A percentile compares a stretch with the other conserved stretches of the same genome.
phyloP scores from a whole-genome alignment of 805 yeast genomes.

The Wickerhamiella brachini region DNA sequence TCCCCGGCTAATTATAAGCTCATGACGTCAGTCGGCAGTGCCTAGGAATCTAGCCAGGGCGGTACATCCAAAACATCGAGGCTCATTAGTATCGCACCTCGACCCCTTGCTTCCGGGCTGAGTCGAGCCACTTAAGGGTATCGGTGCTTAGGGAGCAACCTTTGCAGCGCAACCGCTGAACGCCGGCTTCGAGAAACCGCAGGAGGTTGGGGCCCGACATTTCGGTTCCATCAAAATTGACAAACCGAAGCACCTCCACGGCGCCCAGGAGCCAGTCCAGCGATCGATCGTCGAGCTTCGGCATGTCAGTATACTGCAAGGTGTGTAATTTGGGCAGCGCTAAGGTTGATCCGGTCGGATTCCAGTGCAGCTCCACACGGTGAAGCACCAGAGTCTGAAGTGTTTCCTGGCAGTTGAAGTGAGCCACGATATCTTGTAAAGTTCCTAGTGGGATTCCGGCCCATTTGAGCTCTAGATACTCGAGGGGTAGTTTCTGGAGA shows the following conservation, averaged over 20 bases:
- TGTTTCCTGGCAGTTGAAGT: constrained; percentile 7
- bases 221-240: constrained; percentile 14
- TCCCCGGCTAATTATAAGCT: background rate
- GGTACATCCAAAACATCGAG: background rate
- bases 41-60: background rate
- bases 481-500: constrained; percentile 1
- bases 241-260: constrained; percentile 8
- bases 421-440: constrained; percentile 6
- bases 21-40: background rate
- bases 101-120: background rate
- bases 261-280: constrained; percentile 13
- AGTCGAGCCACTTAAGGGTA: constrained; percentile 9
- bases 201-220: constrained; percentile 13
- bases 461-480: constrained; percentile 14
- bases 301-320: constrained; percentile 15
- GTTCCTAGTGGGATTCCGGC: constrained; percentile 2
- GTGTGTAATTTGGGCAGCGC: constrained; percentile 5
- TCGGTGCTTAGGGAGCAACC: constrained; percentile 10
- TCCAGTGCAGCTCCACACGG: constrained; percentile 1
- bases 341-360: background rate
- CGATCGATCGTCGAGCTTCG: constrained; percentile 4
- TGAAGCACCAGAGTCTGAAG: constrained; percentile 13
- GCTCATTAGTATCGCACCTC: background rate
- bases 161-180: constrained; percentile 12
- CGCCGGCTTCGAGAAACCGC: constrained; percentile 4